Evolutionary conservation across 768 basidiomycete genomes (phyloP), one percentile per base, ranked within the genome.

Genomic region (Botryobasidium botryosum): DNA sequence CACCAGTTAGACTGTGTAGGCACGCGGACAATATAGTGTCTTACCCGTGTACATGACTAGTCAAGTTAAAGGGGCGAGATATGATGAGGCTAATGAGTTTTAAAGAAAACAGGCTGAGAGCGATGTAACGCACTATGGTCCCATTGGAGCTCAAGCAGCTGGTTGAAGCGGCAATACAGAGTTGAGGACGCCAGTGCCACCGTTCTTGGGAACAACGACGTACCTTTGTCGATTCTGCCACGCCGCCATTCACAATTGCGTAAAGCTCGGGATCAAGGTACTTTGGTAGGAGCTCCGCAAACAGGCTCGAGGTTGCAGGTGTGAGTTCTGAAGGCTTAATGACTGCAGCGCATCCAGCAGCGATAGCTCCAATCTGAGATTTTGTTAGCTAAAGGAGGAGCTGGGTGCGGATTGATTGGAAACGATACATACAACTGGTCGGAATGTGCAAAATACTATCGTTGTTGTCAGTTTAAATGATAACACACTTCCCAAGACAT

Each of bases 301-400:
- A 55, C 8, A 87, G 66, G 7, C 67, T 52, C 35, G 71, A 72
- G 3, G 65, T 62, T 2, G 70, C 67, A 0, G 77, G 72, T 0
- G 71, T 62, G 2, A 72, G 60, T 55, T 90, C 87, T 1, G 86
- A 79, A 1, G 82, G 81, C 57, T 90, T 90, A 43, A 87, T 38
- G 4, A 79, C 60, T 3, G 71, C 72, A 0, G 79, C 65, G 53
- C 77, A 77, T 5, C 87, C 87, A 2, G 84, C 81, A 0, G 84
- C 77, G 32, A 91, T 70, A 1, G 86, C 86, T 6, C 77, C 77
- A 36, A 57, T 47, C 55, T 56, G 28, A n/a, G n/a, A n/a, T n/a
- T n/a, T n/a, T n/a, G n/a, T n/a, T n/a, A n/a, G n/a, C n/a, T n/a
- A n/a, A n/a, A n/a, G n/a, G n/a, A n/a, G n/a, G n/a, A n/a, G n/a